Base-by-base conservation (phyloP, 164 flowering plant species). In the Vitis rupestris region DNA sequence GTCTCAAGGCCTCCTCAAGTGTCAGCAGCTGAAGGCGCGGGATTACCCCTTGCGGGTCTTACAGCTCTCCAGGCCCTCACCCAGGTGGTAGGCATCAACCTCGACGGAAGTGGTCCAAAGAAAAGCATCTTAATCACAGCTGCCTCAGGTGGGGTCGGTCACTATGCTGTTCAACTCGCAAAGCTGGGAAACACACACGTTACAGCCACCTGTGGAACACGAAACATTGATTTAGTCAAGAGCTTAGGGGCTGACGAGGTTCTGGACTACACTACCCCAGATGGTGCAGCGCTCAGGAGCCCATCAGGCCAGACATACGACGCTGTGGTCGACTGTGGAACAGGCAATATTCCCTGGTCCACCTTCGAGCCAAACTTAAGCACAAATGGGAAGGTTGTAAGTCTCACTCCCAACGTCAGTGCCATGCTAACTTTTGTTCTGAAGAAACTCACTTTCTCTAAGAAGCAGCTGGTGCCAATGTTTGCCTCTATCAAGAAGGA, bases 141-240 rank as follows among this genome's bases (percentile, higher is more conserved):
- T 58, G 86, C 81, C 27, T 83, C 86, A 1, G 86, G 84, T 15
- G 84, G 83, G 17, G 82, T 80, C 0, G 44, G 44, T 6, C 44
- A 31, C 8, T 31, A 31, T 6, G 44, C 44, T 6, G 44, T 31
- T 6, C 44, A 31, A 31, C 44, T 31, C 44, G 44, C 44, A 4
- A 31, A 31, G 44, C 44, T 31, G 6, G 44, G 7, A 6, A 31
- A 31, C 27, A 23, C 27, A 6, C 44, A 31, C 44, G 44, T 31
- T 6, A 31, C 44, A 23, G 44, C 44, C 44, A 6, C 44, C 44
- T 31, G 44, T 6, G 44, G 6, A 6, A 6, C 7, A 31, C 44
- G 44, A 31, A 31, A 31, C 44, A 6, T 31, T 6, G 44, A 31
- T 6, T 31, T 31, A 4, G 44, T 31, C 44, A 6, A 23, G 27